These are phyloP conservation scores for Cyberlindnera samutprakarnensis DNA, from an alignment of 805 yeast species.

Conservation along the genomic window DNA sequence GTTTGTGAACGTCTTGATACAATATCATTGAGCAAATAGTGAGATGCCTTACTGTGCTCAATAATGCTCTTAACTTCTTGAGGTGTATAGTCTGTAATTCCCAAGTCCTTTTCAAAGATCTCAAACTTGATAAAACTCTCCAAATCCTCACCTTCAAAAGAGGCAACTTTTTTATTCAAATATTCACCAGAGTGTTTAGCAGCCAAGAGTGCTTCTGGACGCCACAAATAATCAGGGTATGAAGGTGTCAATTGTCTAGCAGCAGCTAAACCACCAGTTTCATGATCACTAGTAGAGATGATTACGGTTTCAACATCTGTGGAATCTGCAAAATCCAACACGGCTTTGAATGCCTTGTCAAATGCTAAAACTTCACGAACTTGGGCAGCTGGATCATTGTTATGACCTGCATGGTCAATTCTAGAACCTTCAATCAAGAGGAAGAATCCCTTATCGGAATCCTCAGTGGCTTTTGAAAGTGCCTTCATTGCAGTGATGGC, in stretches of 20 bases:
- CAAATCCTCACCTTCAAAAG: constrained; percentile 27
- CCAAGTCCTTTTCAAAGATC: constrained; percentile 57
- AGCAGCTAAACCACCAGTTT: constrained; percentile 89
- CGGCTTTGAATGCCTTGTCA: constrained; percentile 75
- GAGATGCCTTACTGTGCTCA: constrained; percentile 24
- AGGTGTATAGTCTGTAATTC: constrained; percentile 48
- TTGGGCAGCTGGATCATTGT: constrained; percentile 91
- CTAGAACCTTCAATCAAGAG: constrained; percentile 85
- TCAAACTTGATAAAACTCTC: constrained; percentile 42
- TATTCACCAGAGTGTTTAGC: constrained; percentile 76
- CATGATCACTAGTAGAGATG: constrained; percentile 87
- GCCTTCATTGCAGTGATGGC: constrained; percentile 68
- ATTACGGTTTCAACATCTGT: constrained; percentile 71
- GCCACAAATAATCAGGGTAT: constrained; percentile 87
- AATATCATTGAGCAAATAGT: constrained; percentile 55
- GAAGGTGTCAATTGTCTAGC: constrained; percentile 63
- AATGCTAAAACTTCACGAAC: constrained; percentile 86
- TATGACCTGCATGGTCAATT: constrained; percentile 94
- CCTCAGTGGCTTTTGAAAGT: constrained; percentile 54
- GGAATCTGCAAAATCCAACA: constrained; percentile 57
- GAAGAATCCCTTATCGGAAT: constrained; percentile 81
- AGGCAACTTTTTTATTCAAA: constrained; percentile 40
- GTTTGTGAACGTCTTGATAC: constrained; percentile 76
- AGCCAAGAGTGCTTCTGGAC: constrained; percentile 65
- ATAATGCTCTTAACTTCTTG: constrained; percentile 46